Base-by-base conservation (phyloP, 2,329 filamentous ascomycete species). In the Cladosporium phlei region DNA sequence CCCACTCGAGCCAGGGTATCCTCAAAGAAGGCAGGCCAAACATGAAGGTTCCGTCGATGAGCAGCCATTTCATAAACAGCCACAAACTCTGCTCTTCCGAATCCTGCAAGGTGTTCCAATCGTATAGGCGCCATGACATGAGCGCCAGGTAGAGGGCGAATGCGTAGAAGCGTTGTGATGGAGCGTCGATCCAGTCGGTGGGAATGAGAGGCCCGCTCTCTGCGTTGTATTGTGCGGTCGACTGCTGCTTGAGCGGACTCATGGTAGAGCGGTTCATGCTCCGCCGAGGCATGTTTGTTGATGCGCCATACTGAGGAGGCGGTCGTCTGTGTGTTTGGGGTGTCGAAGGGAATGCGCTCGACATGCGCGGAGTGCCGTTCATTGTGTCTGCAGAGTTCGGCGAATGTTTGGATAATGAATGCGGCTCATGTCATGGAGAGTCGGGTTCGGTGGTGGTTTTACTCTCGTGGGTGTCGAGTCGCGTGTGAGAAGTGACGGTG, bases 1-100 rank as follows among this genome's bases (percentile, higher is more conserved):
- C 88, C 72, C 91, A 88, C 72, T 97, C 89, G 49, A 98, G 75
- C 94, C 93, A 98, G 49, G 93, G 93, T 76, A 98, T 95, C 64
- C 87, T 82, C 58, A 98, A 68, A 55, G 86, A 79, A 14, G 94
- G 91, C 45, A 98, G 71, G 6, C 86, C 86, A 65, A 94, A 95
- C 53, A 97, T 74, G 65, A 90, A 96, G 19, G 85, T 68, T 51
- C 86, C 85, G 69, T 98, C 93, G 53, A 98, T 79, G 48, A 82
- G 75, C 52, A 87, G 79, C 93, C 93, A 98, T 77, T 97, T 98
- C 61, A 95, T 71, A 63, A 96, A 96, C 38, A 91, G 77, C 78
- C 82, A 86, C 52, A 93, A 83, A n/a, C 90, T 95, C 59, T 88
- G 84, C 49, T 86, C 80, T 54, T 94, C 87, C 54, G 91, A 86